phyloP scores from a whole-genome alignment of 371 early-diverging fungal genomes.

The Mortierella sp. region DNA sequence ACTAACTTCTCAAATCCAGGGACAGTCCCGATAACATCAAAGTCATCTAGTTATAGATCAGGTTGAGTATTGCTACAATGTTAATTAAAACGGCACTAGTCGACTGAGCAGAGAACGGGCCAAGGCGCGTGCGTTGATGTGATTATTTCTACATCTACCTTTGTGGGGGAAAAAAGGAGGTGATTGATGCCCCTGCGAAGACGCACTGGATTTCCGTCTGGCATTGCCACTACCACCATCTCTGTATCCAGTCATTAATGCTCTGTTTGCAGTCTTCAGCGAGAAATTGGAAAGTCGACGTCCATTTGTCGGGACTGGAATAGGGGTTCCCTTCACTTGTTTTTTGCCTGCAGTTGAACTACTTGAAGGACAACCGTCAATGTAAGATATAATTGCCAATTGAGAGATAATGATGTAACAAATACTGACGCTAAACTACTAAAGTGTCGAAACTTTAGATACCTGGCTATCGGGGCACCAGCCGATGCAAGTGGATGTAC shows the following conservation, averaged over 20 bases:
- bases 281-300: constrained; percentile 48
- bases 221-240: constrained; percentile 28
- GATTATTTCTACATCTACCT: constrained; percentile 10
- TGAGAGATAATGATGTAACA: not conserved
- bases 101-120: too few species aligned
- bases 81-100: not conserved
- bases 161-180: constrained; percentile 38
- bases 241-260: constrained; percentile 48
- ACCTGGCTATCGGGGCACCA: constrained; percentile 3
- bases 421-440: not conserved
- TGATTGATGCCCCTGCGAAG: constrained; percentile 36
- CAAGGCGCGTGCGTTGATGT: not conserved
- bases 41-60: constrained; percentile 25
- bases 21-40: constrained; percentile 40
- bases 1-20: constrained; percentile 46
- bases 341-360: constrained; percentile 22
- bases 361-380: not conserved
- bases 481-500: constrained; percentile 23
- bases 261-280: constrained; percentile 38
- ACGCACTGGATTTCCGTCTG: constrained; percentile 45
- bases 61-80: not conserved
- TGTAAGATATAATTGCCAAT: not conserved
- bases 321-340: constrained; percentile 36
- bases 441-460: not conserved
- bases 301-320: constrained; percentile 41